Percentiles rank a stretch among this genome's conserved stretches.
phyloP scores from a whole-genome alignment of 2,329 filamentous ascomycete genomes.

The Fusarium xyrophilum region DNA sequence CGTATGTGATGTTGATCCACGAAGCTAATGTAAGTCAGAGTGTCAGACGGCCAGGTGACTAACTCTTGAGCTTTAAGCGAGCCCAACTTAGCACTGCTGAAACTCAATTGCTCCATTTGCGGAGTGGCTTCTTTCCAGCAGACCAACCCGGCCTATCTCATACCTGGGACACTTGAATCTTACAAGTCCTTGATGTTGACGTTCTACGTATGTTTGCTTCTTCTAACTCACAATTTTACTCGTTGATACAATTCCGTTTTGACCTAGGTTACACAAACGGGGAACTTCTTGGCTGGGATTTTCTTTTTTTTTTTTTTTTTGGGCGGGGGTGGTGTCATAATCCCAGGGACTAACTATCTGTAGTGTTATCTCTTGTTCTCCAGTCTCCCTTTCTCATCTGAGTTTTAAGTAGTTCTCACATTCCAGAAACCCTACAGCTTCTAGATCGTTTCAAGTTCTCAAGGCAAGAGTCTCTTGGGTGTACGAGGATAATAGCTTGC shows the following conservation, averaged over 20 bases:
- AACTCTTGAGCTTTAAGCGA: conserved; percentile 2
- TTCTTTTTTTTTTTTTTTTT: neutral
- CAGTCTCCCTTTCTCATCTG: neutral
- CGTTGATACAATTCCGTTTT: neutral
- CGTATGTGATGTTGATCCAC: neutral
- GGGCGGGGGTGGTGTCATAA: too few relatives aligned
- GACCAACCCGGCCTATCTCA: neutral
- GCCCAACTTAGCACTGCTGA: neutral
- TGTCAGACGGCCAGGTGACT: conserved; percentile 11
- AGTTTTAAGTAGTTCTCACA: conserved; percentile 9
- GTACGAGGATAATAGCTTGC: conserved; percentile 66
- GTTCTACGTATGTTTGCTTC: neutral
- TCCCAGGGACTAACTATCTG: neutral
- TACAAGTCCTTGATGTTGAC: neutral
- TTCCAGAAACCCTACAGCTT: neutral
- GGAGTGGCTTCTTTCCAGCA: neutral
- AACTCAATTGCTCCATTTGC: neutral
- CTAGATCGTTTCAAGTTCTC: neutral
- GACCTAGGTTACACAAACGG: neutral
- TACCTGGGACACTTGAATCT: neutral
- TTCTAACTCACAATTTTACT: neutral
- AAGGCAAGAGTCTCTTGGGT: conserved; percentile 65
- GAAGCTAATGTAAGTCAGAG: conserved; percentile 21
- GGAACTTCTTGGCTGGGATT: neutral
- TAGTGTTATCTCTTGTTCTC: neutral